Conservation (phyloP, 2,329 filamentous ascomycete genomes). For the Colletotrichum tropicicola region DNA sequence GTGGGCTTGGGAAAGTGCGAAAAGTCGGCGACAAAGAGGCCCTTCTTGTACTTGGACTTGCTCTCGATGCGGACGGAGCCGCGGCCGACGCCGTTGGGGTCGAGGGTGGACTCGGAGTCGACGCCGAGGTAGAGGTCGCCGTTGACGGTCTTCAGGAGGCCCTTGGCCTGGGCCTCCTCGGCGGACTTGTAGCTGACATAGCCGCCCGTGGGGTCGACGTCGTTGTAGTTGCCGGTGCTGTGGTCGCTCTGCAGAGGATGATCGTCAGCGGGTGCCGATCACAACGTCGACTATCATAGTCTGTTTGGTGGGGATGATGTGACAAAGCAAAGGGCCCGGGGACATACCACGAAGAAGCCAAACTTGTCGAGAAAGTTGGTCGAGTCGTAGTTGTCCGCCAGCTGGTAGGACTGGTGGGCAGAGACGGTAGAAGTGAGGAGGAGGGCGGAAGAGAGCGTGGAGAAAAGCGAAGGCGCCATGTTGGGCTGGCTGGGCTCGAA, state of each 20-base stretch:
- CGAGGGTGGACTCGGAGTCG: constrained; percentile 41
- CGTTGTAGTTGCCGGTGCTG: constrained; percentile 32
- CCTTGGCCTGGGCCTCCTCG: constrained; percentile 43
- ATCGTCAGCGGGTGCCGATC: constrained; percentile 8
- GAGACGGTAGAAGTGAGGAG: constrained; percentile 18
- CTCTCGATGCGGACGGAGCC: constrained; percentile 73
- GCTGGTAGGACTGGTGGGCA: constrained; percentile 20
- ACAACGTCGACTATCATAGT: not conserved
- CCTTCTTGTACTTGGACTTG: constrained; percentile 68
- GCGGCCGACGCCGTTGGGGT: constrained; percentile 44
- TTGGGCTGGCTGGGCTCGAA: not conserved
- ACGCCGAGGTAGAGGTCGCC: constrained; percentile 50
- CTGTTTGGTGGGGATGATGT: not conserved
- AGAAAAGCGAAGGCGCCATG: constrained; percentile 31
- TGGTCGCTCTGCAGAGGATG: constrained; percentile 27
- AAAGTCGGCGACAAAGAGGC: constrained; percentile 76
- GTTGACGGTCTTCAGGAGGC: constrained; percentile 43
- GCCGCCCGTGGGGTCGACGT: constrained; percentile 69
- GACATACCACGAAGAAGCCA: constrained; percentile 48
- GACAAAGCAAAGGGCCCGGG: not conserved
- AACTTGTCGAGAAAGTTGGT: constrained; percentile 60
- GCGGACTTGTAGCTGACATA: constrained; percentile 65
- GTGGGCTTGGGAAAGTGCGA: constrained; percentile 71
- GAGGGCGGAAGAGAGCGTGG: constrained; percentile 28
- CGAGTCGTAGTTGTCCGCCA: constrained; percentile 31